Evolutionary conservation across 2,329 filamentous ascomycete genomes (phyloP).

Genomic region (Trichoderma sp.): DNA sequence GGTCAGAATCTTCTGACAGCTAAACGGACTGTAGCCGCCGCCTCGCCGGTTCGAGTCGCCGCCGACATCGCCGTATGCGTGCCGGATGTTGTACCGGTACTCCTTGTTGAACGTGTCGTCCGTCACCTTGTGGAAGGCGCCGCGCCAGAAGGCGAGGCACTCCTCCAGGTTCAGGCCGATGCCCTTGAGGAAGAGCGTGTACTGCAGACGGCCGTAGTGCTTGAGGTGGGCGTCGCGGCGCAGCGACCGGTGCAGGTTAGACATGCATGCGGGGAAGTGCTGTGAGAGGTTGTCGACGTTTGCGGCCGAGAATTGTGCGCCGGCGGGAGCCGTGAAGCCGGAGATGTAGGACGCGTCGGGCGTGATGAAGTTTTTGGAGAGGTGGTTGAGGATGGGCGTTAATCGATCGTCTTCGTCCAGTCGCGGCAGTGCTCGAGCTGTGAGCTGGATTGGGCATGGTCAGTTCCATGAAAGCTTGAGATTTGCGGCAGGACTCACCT

Average conservation of each 20-base stretch:
- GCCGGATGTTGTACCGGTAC: constrained; percentile 96
- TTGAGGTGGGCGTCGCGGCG: constrained; percentile 89
- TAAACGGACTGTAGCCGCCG: constrained; percentile 86
- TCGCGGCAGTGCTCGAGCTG: constrained; percentile 84
- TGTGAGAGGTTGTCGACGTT: constrained; percentile 78
- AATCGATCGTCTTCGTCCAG: constrained; percentile 96
- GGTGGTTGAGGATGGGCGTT: constrained; percentile 66
- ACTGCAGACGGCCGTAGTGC: constrained; percentile 90
- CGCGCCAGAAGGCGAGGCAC: constrained; percentile 87
- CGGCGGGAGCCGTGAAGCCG: constrained; percentile 64
- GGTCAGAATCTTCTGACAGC: constrained; percentile 91
- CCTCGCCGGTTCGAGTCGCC: constrained; percentile 86
- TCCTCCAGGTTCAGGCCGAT: constrained; percentile 92
- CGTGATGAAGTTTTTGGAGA: constrained; percentile 95
- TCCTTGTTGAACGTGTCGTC: constrained; percentile 98
- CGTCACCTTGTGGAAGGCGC: constrained; percentile 79
- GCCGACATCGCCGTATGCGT: constrained; percentile 91
- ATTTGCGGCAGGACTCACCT: constrained; percentile 55
- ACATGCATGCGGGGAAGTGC: constrained; percentile 93
- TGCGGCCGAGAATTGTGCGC: constrained; percentile 73
- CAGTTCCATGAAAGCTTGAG: background rate
- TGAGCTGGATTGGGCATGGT: constrained; percentile 59
- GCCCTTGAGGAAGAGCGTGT: constrained; percentile 94
- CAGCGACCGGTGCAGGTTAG: constrained; percentile 81
- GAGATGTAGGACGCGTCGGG: constrained; percentile 79